phyloP scores from a whole-genome alignment of 192 early-diverging fungal species.

The Thamnidium elegans region DNA sequence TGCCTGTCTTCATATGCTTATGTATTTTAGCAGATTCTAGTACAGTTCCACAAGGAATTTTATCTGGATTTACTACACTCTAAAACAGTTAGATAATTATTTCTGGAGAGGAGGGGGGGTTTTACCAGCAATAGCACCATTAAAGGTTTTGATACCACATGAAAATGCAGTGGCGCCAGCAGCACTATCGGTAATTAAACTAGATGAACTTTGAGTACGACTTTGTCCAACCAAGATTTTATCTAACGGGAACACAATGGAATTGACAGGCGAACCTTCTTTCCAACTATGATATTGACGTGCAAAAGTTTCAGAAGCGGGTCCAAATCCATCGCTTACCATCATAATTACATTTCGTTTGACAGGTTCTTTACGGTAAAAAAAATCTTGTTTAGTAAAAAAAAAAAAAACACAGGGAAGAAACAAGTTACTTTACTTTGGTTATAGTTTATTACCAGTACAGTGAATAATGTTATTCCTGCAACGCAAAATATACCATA shows the following conservation, averaged over 20 bases:
- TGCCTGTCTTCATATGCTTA: conserved; percentile 76
- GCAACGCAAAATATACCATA: not conserved
- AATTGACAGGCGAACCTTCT: conserved; percentile 49
- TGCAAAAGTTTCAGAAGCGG: conserved; percentile 88
- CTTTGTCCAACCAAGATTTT: conserved; percentile 78
- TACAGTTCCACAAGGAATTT: conserved; percentile 83
- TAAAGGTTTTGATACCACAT: conserved; percentile 88
- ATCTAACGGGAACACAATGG: conserved; percentile 58
- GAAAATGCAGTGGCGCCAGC: conserved; percentile 96
- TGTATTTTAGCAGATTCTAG: conserved; percentile 87
- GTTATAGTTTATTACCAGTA: not conserved
- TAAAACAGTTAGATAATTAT: not conserved
- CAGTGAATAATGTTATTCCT: not conserved
- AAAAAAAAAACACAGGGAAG: not conserved
- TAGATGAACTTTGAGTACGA: conserved; percentile 76
- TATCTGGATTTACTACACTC: conserved; percentile 53
- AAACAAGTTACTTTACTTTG: conserved; percentile 4
- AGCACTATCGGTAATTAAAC: conserved; percentile 91
- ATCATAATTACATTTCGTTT: conserved; percentile 71
- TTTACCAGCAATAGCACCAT: conserved; percentile 85
- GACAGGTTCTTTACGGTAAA: no score
- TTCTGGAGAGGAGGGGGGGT: no score
- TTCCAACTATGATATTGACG: conserved; percentile 75
- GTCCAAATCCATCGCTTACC: conserved; percentile 94
- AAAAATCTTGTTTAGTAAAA: no score